Conservation (phyloP, 495 filamentous ascomycete species). For the Tuber borchii region DNA sequence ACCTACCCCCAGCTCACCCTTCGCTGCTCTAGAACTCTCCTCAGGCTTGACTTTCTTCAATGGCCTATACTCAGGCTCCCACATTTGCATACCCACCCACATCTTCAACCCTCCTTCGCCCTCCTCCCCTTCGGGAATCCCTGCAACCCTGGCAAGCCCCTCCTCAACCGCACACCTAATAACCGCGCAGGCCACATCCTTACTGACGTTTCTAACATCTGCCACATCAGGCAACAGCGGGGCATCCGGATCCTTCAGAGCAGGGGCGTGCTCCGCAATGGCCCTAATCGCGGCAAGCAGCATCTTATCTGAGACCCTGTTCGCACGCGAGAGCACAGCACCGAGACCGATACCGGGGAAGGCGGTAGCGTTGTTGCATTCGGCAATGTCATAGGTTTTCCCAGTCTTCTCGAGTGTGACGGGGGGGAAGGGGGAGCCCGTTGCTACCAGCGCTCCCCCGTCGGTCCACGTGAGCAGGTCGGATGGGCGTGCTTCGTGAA, state of each 20-base stretch:
- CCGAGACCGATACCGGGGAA: conserved; percentile 85
- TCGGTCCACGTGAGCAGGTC: conserved; percentile 74
- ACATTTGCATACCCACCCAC: conserved; percentile 89
- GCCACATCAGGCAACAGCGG: conserved; percentile 70
- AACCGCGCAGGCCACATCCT: conserved; percentile 72
- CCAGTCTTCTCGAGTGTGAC: conserved; percentile 58
- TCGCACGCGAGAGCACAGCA: conserved; percentile 59
- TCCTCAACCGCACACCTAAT: conserved; percentile 65
- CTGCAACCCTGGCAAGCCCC: conserved; percentile 55
- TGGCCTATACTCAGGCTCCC: conserved; percentile 67
- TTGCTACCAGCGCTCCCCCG: conserved; percentile 73
- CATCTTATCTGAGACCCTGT: conserved; percentile 65
- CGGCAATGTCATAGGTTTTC: conserved; percentile 61
- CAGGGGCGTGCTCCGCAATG: conserved; percentile 63
- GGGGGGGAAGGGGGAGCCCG: conserved; percentile 74
- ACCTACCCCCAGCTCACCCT: conserved; percentile 54
- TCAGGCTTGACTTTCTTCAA: conserved; percentile 52
- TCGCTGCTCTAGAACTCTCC: conserved; percentile 51
- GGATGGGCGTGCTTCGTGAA: conserved; percentile 75
- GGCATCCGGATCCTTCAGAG: conserved; percentile 52
- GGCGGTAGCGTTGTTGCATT: conserved; percentile 85
- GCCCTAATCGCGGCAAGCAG: conserved; percentile 71
- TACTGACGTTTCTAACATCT: conserved; percentile 66
- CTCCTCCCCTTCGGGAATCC: conserved; percentile 55
- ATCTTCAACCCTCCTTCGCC: conserved; percentile 51